Percentiles rank a stretch among this genome's conserved stretches.
Conservation (phyloP, 129 eudicot species). For the Artemisia tridentata region DNA sequence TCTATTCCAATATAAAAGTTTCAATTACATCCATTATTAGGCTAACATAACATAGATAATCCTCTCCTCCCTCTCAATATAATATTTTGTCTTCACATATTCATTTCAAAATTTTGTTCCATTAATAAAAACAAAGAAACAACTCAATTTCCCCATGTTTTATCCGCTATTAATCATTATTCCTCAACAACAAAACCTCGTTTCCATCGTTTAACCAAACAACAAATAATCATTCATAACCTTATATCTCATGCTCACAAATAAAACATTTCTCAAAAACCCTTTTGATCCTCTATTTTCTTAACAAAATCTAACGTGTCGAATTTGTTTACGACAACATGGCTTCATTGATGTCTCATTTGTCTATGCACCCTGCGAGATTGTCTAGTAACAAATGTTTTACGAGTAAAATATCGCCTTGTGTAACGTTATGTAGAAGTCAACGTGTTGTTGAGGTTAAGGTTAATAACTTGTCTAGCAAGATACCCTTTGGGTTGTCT, state of each 20-base stretch:
- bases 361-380: constrained; percentile 32
- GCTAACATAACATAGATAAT: too few relatives aligned
- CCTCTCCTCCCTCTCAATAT: constrained; percentile 11
- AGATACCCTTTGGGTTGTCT: constrained; percentile 28
- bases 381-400: constrained; percentile 18
- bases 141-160: constrained; percentile 22
- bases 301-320: background rate
- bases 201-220: constrained; percentile 27
- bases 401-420: constrained; percentile 23
- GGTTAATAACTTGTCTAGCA: constrained; percentile 30
- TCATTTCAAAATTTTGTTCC: constrained; percentile 20
- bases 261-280: constrained; percentile 18
- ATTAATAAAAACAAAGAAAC: constrained; percentile 19
- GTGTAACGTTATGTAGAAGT: constrained; percentile 31
- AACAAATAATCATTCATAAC: constrained; percentile 28
- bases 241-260: constrained; percentile 2
- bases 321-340: constrained; percentile 10
- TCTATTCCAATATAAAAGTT: too few relatives aligned
- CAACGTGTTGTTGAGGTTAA: constrained; percentile 21
- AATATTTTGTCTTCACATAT: constrained; percentile 2
- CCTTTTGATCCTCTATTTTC: constrained; percentile 27
- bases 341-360: constrained; percentile 30
- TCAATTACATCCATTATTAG: too few relatives aligned
- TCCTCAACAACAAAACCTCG: constrained; percentile 26
- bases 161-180: constrained; percentile 35